These are phyloP conservation scores for Fusarium brachygibbosum DNA, from an alignment of 2,329 filamentous ascomycete species.

Conservation along the genomic window DNA sequence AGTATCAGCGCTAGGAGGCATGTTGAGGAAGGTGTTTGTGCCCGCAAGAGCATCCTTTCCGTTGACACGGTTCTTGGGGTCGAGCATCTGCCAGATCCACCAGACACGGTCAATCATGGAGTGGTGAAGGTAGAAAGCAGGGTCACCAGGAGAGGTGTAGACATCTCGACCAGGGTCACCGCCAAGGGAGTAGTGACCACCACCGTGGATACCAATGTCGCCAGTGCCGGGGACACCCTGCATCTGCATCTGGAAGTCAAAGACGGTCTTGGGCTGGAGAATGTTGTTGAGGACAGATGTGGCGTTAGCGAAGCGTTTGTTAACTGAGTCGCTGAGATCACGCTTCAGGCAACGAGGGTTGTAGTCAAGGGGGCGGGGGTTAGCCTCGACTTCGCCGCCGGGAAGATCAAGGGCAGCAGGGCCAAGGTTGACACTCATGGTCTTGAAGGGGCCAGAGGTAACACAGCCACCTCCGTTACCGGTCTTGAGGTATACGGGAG, in stretches of 20 bases:
- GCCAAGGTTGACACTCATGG: constrained; percentile 58
- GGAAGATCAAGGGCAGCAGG: constrained; percentile 53
- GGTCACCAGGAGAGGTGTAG: constrained; percentile 56
- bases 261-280: constrained; percentile 53
- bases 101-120: constrained; percentile 49
- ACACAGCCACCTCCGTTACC: constrained; percentile 70
- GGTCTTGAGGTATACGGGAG: constrained; percentile 55
- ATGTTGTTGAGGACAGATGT: constrained; percentile 56
- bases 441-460: constrained; percentile 62
- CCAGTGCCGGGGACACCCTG: constrained; percentile 53
- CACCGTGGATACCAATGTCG: constrained; percentile 54
- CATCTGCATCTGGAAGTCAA: constrained; percentile 61
- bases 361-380: constrained; percentile 51
- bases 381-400: constrained; percentile 41
- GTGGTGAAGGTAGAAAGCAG: constrained; percentile 55
- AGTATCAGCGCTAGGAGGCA: constrained; percentile 41
- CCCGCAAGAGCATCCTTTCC: constrained; percentile 42
- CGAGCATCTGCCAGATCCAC: constrained; percentile 52
- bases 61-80: constrained; percentile 43
- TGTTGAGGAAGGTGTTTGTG: constrained; percentile 47
- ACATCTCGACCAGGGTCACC: constrained; percentile 60
- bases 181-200: constrained; percentile 57
- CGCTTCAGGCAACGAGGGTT: constrained; percentile 61
- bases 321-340: constrained; percentile 51
- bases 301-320: constrained; percentile 46